Evolutionary conservation across 2,329 filamentous ascomycete genomes (phyloP).

Genomic region (Elsinoe australis): DNA sequence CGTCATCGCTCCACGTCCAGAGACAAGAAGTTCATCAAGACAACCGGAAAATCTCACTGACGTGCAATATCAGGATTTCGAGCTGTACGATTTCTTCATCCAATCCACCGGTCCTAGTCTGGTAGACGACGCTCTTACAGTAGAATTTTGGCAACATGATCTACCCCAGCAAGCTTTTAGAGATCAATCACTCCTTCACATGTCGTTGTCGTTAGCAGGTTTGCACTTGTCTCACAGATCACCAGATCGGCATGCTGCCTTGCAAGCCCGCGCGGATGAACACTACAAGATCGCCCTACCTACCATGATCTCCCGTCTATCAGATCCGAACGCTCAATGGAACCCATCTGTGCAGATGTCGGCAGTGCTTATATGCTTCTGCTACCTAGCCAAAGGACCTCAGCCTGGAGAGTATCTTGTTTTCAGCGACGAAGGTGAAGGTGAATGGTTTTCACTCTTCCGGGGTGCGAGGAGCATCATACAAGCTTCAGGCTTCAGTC

Average conservation of each 20-base stretch:
- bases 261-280: neutral
- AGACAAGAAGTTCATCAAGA: neutral
- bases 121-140: neutral
- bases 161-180: neutral
- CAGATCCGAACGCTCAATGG: neutral
- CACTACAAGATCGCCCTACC: constrained; percentile 1
- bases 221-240: neutral
- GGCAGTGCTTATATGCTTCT: neutral
- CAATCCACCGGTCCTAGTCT: neutral
- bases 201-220: neutral
- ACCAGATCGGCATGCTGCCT: neutral
- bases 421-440: constrained; percentile 1
- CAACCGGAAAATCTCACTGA: neutral
- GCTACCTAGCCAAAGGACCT: neutral
- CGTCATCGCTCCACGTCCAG: neutral
- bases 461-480: constrained; percentile 2
- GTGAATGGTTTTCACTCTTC: neutral
- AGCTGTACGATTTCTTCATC: neutral
- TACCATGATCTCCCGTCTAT: neutral
- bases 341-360: neutral
- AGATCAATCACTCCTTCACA: neutral
- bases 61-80: neutral
- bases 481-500: neutral
- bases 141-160: constrained; percentile 1
- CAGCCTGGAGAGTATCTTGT: neutral